Evolutionary conservation across 2,329 filamentous ascomycete genomes (phyloP).

Genomic region (Drechslera avenae): DNA sequence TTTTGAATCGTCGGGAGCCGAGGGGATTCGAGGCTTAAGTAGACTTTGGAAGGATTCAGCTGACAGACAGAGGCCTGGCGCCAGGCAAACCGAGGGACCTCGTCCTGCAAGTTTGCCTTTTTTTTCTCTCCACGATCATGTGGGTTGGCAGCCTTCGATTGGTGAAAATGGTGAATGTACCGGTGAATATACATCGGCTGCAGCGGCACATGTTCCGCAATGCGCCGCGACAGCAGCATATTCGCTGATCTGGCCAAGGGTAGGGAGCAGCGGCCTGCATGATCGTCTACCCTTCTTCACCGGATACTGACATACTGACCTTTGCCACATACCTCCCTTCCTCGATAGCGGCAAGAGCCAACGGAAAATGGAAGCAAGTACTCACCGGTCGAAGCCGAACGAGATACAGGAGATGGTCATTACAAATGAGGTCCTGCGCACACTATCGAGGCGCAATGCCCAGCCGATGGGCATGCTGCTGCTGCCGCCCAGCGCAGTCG

Average conservation of each 20-base stretch:
- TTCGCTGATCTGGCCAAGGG: conserved; percentile 8
- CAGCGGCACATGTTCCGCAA: no score
- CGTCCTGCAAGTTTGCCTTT: conserved; percentile 25
- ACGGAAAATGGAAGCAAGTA: no score
- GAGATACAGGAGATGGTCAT: no score
- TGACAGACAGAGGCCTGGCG: conserved; percentile 15
- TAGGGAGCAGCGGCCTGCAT: conserved; percentile 9
- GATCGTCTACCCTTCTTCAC: conserved; percentile 11
- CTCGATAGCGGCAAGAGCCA: no score
- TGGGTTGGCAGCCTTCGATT: conserved; percentile 16
- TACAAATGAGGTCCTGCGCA: no score
- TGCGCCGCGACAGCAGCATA: no score
- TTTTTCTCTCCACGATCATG: conserved; percentile 10
- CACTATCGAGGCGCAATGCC: no score
- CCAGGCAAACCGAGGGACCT: conserved; percentile 11
- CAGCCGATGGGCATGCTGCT: no score
- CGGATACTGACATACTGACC: conserved; percentile 6
- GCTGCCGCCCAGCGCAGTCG: no score
- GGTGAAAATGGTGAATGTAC: conserved; percentile 11
- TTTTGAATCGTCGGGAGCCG: conserved; percentile 2
- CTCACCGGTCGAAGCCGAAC: no score
- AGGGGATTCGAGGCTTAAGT: conserved; percentile 29
- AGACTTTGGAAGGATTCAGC: conserved; percentile 15
- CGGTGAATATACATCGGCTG: no score
- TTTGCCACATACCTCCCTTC: background rate